Evolutionary conservation across 371 early-diverging fungal genomes (phyloP), one percentile per base, ranked within the genome.

Genomic region (Coemansia sp.): DNA sequence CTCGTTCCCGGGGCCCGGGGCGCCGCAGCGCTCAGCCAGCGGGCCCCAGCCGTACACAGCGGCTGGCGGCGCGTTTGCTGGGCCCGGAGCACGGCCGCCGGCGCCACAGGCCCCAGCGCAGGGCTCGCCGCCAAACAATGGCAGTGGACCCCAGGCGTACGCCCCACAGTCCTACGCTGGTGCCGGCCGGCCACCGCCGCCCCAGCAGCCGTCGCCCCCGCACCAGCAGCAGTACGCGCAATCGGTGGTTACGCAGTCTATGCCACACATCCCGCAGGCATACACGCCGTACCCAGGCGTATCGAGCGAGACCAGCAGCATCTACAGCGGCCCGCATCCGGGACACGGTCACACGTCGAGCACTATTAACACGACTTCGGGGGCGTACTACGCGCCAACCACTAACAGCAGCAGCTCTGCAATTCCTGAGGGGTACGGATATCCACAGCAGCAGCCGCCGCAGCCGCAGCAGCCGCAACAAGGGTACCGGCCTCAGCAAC

Each of bases 331-430:
- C 3, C 58, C 58, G 36, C 48, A 45, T 14, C 58, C 58, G 42
- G 57, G 42, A 32, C 42, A 57, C 45, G 57, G 43, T 32, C 42
- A 47, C 39, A 47, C 47, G 39, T 47, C 49, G 35, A 48, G 49
- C 49, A 36, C 58, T 26, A 38, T 45, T 14, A 45, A 48, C 32
- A 48, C 58, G 4, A 35, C 48, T 1, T 36, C 58, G 8, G 58
- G 58, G 39, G 58, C 58, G 10, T 58, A 58, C 35, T 49, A 63
- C 36, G 63, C 56, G 2, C 57, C 49, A 2, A 55, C 47, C 40
- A 63, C 47, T 42, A 56, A 57, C 38, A 57, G 51, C 32, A 64
- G 64, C 58, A 52, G 53, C 58, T 58, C 58, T 4, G 49, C 14
- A 10, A 13, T 47, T 35, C 36, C 47, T 26, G 58, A 45, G 8